Evolutionary conservation across 306 rosid genomes (phyloP), one percentile per base, ranked within the genome.

Genomic region (Morella rubra): DNA sequence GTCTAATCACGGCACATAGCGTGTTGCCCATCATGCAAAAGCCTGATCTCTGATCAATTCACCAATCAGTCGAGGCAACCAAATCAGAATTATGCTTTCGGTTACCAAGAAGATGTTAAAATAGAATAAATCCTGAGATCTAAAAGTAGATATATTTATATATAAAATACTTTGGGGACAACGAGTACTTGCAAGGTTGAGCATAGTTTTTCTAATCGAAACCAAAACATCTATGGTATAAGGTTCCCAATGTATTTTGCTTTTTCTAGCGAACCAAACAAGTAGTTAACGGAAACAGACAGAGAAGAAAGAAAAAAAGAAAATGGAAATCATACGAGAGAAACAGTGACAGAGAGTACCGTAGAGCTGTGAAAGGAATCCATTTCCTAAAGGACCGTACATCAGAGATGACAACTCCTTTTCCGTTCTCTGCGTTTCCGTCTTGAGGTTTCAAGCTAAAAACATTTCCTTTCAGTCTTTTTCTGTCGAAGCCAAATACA

Each of bases 1-100:
- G 90, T 4, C 76, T 76, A 80, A 73, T 81, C 44, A 87, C 77
- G 51, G 67, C 62, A 55, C 90, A 91, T 3, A 89, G 69, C n/a
- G 66, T 71, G 77, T 81, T 85, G 52, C 89, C 89, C 0, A 87
- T 3, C 6, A 71, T 74, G 72, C 84, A 14, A 51, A 72, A 84
- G 77, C 90, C 84, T 60, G 89, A 81, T 13, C 75, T 58, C 90
- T 83, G 75, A 55, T 46, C 60, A 22, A 14, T 32, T 68, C 54
- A 58, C 51, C 75, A 37, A 42, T 56, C 16, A 44, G 44, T 62
- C 41, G 41, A 4, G 16, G 19, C 4, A 61, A 59, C 4, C 9
- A 44, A 50, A 56, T 7, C 8, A 19, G 52, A 4, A 0, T 44
- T 73, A 59, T 52, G 72, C 44, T 5, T 0, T 16, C 8, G 58